A percentile compares a stretch with the other conserved stretches of the same genome.
Evolutionary conservation across 2,329 filamentous ascomycete genomes (phyloP).

Genomic region (Xylaria multiplex): DNA sequence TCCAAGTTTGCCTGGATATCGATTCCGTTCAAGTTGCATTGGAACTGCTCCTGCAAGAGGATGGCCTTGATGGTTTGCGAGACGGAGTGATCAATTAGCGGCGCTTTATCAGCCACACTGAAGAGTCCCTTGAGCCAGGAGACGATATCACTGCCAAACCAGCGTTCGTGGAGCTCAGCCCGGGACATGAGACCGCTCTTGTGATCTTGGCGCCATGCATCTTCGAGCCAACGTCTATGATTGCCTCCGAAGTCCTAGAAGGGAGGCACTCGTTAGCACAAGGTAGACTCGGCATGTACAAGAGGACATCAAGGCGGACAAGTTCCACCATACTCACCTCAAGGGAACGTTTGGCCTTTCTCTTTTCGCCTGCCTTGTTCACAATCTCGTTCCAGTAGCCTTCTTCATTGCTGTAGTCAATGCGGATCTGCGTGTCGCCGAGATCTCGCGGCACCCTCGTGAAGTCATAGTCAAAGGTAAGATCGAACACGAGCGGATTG

Average conservation of each 20-base stretch:
- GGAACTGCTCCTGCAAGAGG: slow-evolving; percentile 7
- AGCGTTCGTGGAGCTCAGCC: slow-evolving; percentile 51
- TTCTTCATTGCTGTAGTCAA: slow-evolving; percentile 53
- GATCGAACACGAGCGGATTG: slow-evolving; percentile 47
- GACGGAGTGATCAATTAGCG: slow-evolving; percentile 10
- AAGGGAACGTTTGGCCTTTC: not conserved
- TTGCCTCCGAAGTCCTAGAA: slow-evolving; percentile 40
- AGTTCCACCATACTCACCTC: too few species aligned
- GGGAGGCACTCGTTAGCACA: too few species aligned
- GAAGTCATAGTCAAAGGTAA: slow-evolving; percentile 56
- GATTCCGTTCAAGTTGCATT: slow-evolving; percentile 10
- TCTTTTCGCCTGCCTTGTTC: slow-evolving; percentile 42
- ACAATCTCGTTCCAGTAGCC: slow-evolving; percentile 53
- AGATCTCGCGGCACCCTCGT: slow-evolving; percentile 47
- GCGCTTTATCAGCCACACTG: slow-evolving; percentile 39
- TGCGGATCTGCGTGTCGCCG: slow-evolving; percentile 50
- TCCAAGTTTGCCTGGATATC: slow-evolving; percentile 22
- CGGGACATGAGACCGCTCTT: slow-evolving; percentile 37
- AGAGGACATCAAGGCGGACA: too few species aligned
- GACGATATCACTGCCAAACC: slow-evolving; percentile 33
- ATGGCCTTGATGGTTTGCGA: slow-evolving; percentile 8
- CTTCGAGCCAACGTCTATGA: slow-evolving; percentile 52
- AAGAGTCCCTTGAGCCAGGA: slow-evolving; percentile 36
- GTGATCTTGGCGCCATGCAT: slow-evolving; percentile 52
- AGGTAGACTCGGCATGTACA: too few species aligned